Percentiles rank a stretch among this genome's conserved stretches.
phyloP scores from a whole-genome alignment of 345 rosid genomes.

The Abelmoschus esculentus region DNA sequence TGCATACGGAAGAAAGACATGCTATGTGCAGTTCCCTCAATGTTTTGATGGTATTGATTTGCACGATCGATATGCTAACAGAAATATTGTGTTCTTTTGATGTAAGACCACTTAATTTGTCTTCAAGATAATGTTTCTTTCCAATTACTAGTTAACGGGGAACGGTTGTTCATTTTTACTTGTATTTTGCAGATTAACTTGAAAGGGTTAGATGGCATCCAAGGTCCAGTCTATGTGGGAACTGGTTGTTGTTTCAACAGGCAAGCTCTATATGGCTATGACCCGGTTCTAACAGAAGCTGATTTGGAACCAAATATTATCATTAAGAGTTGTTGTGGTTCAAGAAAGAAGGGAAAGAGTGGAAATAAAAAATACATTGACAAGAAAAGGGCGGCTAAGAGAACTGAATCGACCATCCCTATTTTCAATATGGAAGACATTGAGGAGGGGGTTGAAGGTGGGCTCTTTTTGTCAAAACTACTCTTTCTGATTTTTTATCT shows the following conservation, averaged over 20 bases:
- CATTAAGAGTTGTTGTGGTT: slow-evolving; percentile 93
- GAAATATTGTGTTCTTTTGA: slow-evolving; percentile 98
- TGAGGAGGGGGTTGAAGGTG: slow-evolving; percentile 98
- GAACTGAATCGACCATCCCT: slow-evolving; percentile 94
- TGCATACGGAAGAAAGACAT: slow-evolving; percentile 72
- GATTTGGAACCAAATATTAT: slow-evolving; percentile 92
- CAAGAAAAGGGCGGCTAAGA: slow-evolving; percentile 66
- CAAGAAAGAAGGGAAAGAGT: slow-evolving; percentile 78
- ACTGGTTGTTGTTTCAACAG: slow-evolving; percentile 99
- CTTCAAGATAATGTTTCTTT: slow-evolving; percentile 6
- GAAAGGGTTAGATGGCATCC: slow-evolving; percentile 97
- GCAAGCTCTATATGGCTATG: slow-evolving; percentile 97
- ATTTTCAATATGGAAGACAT: slow-evolving; percentile 98
- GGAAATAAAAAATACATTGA: slow-evolving; percentile 67
- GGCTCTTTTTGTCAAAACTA: slow-evolving; percentile 6
- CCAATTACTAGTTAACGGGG: not conserved
- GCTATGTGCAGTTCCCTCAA: slow-evolving; percentile 98
- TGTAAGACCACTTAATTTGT: slow-evolving; percentile 38
- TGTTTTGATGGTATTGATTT: slow-evolving; percentile 97
- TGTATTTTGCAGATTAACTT: slow-evolving; percentile 66
- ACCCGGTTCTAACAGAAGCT: slow-evolving; percentile 92
- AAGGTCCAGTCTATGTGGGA: slow-evolving; percentile 99
- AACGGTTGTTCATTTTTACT: slow-evolving; percentile 3
- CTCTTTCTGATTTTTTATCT: not conserved
- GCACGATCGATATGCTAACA: slow-evolving; percentile 99